A percentile compares a stretch with the other conserved stretches of the same genome.
Conservation (phyloP, 345 rosid genomes). For the Hevea brasiliensis region DNA sequence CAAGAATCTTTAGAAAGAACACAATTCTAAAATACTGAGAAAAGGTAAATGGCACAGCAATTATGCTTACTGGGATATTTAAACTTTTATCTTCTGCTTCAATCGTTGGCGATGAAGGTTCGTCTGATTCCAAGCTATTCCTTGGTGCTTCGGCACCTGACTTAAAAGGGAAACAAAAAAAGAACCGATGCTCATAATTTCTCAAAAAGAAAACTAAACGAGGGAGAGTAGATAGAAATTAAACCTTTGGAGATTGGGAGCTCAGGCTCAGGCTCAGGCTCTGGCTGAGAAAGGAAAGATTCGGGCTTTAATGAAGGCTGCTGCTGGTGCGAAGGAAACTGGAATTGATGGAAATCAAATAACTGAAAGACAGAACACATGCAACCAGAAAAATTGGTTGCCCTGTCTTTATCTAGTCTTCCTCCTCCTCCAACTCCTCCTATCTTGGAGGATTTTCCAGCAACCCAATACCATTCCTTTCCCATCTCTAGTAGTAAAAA, state of each 20-base stretch:
- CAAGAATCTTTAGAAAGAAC: slow-evolving; percentile 18
- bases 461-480: slow-evolving; percentile 45
- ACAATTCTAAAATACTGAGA: slow-evolving; percentile 21
- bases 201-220: background rate
- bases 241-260: slow-evolving; percentile 45
- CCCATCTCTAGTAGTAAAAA: slow-evolving; percentile 41
- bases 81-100: slow-evolving; percentile 41
- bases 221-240: background rate
- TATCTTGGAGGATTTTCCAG: slow-evolving; percentile 41
- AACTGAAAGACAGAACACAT: slow-evolving; percentile 73
- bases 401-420: slow-evolving; percentile 1
- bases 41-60: background rate
- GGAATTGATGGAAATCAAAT: slow-evolving; percentile 67
- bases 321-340: slow-evolving; percentile 44
- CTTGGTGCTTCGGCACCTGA: slow-evolving; percentile 74
- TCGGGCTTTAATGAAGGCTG: slow-evolving; percentile 43
- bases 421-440: slow-evolving; percentile 13
- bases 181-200: background rate
- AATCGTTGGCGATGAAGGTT: slow-evolving; percentile 36
- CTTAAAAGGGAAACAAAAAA: slow-evolving; percentile 1
- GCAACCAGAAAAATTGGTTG: slow-evolving; percentile 52
- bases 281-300: slow-evolving; percentile 20
- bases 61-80: slow-evolving; percentile 51
- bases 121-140: slow-evolving; percentile 78
- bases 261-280: slow-evolving; percentile 2